These are phyloP conservation scores for Talaromyces sp. DNA, from an alignment of 2,329 filamentous ascomycete species.

Conservation along the genomic window DNA sequence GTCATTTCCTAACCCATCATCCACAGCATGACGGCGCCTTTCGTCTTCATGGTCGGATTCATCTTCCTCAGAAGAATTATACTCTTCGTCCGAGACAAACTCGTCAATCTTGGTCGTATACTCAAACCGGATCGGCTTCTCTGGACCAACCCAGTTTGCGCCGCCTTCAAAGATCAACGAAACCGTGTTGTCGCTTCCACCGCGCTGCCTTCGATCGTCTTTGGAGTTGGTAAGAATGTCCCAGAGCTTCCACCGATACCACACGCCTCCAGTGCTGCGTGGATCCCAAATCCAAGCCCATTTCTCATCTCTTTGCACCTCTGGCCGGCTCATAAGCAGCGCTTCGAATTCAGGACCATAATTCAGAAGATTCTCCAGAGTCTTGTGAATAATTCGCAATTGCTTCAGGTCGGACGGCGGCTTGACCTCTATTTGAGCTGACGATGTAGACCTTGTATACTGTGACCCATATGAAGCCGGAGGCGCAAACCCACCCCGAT, in stretches of 20 bases:
- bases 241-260: constrained; percentile 92
- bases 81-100: constrained; percentile 77
- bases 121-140: constrained; percentile 71
- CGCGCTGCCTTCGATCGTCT: constrained; percentile 24
- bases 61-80: constrained; percentile 83
- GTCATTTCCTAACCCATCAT: constrained; percentile 31
- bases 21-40: constrained; percentile 40
- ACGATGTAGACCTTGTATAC: constrained; percentile 46
- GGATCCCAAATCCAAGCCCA: constrained; percentile 95
- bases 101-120: constrained; percentile 72
- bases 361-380: constrained; percentile 72
- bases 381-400: constrained; percentile 80
- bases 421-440: constrained; percentile 65
- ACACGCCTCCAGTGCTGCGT: constrained; percentile 71
- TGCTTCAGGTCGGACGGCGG: constrained; percentile 73
- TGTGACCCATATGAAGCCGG: constrained; percentile 62
- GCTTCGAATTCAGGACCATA: constrained; percentile 88
- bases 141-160: constrained; percentile 72
- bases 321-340: constrained; percentile 77
- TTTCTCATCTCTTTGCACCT: constrained; percentile 79
- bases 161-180: constrained; percentile 66
- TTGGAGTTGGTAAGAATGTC: constrained; percentile 69
- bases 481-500: constrained; percentile 67
- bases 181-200: constrained; percentile 53
- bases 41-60: constrained; percentile 49